Evolutionary conservation across 2,329 filamentous ascomycete species (phyloP).

Genomic region (Calonectria ilicicola): DNA sequence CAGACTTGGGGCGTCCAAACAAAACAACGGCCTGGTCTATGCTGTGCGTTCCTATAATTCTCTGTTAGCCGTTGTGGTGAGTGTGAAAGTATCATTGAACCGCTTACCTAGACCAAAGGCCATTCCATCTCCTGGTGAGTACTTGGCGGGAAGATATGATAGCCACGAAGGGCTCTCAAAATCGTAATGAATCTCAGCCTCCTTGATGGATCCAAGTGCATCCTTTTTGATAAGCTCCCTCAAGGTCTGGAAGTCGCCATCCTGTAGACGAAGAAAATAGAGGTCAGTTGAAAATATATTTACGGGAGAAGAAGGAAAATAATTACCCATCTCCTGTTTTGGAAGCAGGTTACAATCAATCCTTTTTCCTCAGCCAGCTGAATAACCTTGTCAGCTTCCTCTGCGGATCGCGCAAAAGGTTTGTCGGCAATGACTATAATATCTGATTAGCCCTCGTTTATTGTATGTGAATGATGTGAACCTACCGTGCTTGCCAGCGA

Average conservation of each 20-base stretch:
- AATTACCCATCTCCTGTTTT: slow-evolving; percentile 38
- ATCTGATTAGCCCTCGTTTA: not conserved
- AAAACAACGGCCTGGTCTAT: slow-evolving; percentile 36
- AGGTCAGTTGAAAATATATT: not conserved
- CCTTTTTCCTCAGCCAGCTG: slow-evolving; percentile 29
- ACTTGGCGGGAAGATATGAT: slow-evolving; percentile 44
- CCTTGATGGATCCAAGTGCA: slow-evolving; percentile 65
- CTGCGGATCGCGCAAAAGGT: slow-evolving; percentile 32
- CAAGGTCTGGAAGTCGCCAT: slow-evolving; percentile 36
- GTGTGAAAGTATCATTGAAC: too few relatives aligned
- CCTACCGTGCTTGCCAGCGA: slow-evolving; percentile 35
- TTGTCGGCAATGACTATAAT: slow-evolving; percentile 37
- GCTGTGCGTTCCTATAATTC: slow-evolving; percentile 32
- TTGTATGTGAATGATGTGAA: not conserved
- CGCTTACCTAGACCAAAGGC: slow-evolving; percentile 54
- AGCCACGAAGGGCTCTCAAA: slow-evolving; percentile 58
- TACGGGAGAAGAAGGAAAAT: rapidly evolving
- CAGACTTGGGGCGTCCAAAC: slow-evolving; percentile 30
- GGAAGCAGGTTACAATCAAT: slow-evolving; percentile 36
- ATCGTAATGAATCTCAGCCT: slow-evolving; percentile 77
- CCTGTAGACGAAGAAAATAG: slow-evolving; percentile 13
- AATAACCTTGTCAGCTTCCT: slow-evolving; percentile 35
- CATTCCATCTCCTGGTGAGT: slow-evolving; percentile 54
- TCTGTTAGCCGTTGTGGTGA: not conserved
- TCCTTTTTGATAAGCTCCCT: slow-evolving; percentile 23